phyloP scores from a whole-genome alignment of 2,329 filamentous ascomycete genomes.

The Pestalotiopsis sp. region DNA sequence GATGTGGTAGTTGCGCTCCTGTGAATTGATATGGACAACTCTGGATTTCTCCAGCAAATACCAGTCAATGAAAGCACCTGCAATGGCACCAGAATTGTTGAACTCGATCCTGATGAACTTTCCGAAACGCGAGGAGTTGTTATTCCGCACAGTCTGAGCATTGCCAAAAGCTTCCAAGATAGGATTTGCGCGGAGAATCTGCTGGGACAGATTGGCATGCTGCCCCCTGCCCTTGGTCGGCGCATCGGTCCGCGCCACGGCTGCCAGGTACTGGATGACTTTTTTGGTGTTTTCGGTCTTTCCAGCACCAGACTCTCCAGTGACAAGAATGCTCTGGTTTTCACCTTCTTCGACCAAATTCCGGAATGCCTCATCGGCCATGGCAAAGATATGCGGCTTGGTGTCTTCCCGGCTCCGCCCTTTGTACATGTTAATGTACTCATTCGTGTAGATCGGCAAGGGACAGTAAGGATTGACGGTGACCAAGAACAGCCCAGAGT shows the following conservation, averaged over 20 bases:
- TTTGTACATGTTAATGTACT: conserved; percentile 98
- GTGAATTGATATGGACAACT: conserved; percentile 83
- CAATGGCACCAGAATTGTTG: conserved; percentile 82
- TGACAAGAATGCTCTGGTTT: conserved; percentile 97
- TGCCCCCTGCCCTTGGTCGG: conserved; percentile 62
- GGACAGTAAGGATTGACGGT: conserved; percentile 97
- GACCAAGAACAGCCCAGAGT: conserved; percentile 94
- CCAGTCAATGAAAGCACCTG: conserved; percentile 97
- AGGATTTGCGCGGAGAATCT: conserved; percentile 93
- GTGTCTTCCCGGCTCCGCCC: conserved; percentile 90
- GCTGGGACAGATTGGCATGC: conserved; percentile 88
- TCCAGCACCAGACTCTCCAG: conserved; percentile 94
- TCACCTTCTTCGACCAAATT: conserved; percentile 93
- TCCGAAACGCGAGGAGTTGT: conserved; percentile 97
- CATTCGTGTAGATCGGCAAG: conserved; percentile 91
- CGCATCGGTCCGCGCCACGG: conserved; percentile 85
- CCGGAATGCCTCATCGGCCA: conserved; percentile 95
- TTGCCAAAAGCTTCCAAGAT: conserved; percentile 98
- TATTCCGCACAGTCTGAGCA: conserved; percentile 95
- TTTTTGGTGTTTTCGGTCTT: conserved; percentile 99
- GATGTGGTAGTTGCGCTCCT: conserved; percentile 94
- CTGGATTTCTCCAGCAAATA: conserved; percentile 98
- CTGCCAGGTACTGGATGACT: conserved; percentile 96
- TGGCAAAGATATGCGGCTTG: conserved; percentile 95
- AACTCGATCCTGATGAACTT: conserved; percentile 99